Percentiles rank a stretch among this genome's conserved stretches.
phyloP scores from a whole-genome alignment of 2,329 filamentous ascomycete genomes.

The Clonostachys byssicola region DNA sequence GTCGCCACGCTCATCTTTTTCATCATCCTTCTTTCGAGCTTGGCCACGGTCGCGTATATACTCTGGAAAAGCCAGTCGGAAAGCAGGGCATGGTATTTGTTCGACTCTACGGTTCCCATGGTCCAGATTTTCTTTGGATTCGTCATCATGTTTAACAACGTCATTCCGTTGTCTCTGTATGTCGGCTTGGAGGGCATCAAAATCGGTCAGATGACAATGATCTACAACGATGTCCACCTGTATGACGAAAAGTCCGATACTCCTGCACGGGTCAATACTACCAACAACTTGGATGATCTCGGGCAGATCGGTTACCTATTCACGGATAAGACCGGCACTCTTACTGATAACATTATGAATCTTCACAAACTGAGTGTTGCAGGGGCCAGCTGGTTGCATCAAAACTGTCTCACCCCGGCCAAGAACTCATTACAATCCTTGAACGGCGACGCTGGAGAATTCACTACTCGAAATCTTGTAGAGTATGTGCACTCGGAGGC shows the following conservation, averaged over 20 bases:
- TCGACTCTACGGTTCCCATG: conserved; percentile 48
- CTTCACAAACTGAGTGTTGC: conserved; percentile 93
- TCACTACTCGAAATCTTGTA: conserved; percentile 69
- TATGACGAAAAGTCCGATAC: conserved; percentile 96
- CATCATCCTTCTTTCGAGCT: conserved; percentile 69
- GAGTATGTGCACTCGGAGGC: conserved; percentile 52
- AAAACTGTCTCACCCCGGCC: conserved; percentile 56
- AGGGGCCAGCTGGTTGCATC: conserved; percentile 84
- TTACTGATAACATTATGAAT: conserved; percentile 99
- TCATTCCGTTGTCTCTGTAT: conserved; percentile 96
- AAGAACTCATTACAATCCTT: conserved; percentile 10
- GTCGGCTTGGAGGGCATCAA: conserved; percentile 97
- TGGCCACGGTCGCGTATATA: conserved; percentile 66
- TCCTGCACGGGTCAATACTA: conserved; percentile 91
- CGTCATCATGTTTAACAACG: conserved; percentile 93
- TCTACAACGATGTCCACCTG: conserved; percentile 96
- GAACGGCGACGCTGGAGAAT: conserved; percentile 25
- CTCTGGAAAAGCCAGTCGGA: conserved; percentile 71
- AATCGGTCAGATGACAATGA: conserved; percentile 95
- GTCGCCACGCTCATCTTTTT: conserved; percentile 88
- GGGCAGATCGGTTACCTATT: conserved; percentile 99
- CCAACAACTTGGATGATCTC: conserved; percentile 91
- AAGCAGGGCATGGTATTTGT: conserved; percentile 70
- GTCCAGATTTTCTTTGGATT: conserved; percentile 85
- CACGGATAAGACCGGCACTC: conserved; percentile 93